Evolutionary conservation across 163 green algal genomes (phyloP).

Genomic region (Coccomyxa subellipsoidea): DNA sequence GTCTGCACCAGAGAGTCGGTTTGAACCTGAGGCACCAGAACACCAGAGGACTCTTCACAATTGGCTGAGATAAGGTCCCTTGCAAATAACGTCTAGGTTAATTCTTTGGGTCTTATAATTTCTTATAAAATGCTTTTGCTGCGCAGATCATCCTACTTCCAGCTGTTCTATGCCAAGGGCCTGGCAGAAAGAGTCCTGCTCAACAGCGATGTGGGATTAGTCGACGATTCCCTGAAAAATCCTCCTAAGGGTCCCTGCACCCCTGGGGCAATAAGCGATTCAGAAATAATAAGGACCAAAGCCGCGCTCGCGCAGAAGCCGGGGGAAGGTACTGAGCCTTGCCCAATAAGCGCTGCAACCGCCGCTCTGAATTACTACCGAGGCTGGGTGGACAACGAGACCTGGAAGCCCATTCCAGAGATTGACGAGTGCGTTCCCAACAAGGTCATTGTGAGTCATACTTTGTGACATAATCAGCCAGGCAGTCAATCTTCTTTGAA

Average conservation of each 20-base stretch:
- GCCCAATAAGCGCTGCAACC: background rate
- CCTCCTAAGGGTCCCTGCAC: too few relatives aligned
- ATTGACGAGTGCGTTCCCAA: background rate
- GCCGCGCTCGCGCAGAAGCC: too few relatives aligned
- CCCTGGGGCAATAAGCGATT: too few relatives aligned
- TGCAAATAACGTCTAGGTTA: too few relatives aligned
- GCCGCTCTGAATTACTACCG: background rate
- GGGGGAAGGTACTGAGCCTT: too few relatives aligned
- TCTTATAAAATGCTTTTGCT: too few relatives aligned
- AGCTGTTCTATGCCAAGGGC: background rate
- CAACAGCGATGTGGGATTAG: background rate
- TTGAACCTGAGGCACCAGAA: too few relatives aligned
- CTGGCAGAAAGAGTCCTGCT: background rate
- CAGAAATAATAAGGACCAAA: too few relatives aligned
- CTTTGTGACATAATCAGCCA: background rate
- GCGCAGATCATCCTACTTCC: background rate
- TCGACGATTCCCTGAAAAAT: background rate
- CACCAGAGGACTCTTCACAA: too few relatives aligned
- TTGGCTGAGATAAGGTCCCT: too few relatives aligned
- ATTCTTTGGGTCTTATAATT: too few relatives aligned
- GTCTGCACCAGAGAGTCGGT: too few relatives aligned
- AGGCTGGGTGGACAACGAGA: background rate
- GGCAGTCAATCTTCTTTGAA: background rate
- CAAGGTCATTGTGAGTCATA: background rate
- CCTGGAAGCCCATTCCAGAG: background rate